phyloP scores from a whole-genome alignment of 1,139 yeast species.

The Geotrichum citri-aurantii region DNA sequence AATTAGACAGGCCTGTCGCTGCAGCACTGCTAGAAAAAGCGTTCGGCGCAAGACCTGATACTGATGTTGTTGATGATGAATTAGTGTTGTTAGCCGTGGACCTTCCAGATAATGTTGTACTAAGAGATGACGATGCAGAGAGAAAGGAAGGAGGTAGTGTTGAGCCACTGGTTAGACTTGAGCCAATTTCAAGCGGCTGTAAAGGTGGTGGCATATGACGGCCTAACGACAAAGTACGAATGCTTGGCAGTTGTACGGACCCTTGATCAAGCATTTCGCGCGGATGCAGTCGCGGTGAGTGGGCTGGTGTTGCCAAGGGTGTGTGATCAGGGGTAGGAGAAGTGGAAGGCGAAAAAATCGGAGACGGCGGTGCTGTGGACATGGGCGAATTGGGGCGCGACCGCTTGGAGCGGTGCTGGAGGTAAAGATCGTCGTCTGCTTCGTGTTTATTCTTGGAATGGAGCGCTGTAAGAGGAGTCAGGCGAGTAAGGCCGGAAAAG shows the following conservation, averaged over 20 bases:
- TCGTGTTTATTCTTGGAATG: conserved; percentile 24
- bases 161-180: not conserved
- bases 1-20: not conserved
- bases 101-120: not conserved
- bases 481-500: conserved; percentile 48
- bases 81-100: not conserved
- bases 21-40: not conserved
- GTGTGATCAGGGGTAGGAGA: conserved; percentile 51
- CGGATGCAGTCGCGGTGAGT: conserved; percentile 47
- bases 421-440: conserved; percentile 39
- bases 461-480: conserved; percentile 47
- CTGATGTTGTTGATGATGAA: not conserved
- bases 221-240: conserved; percentile 35
- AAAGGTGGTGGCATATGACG: conserved; percentile 36
- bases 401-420: conserved; percentile 31
- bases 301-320: conserved; percentile 56
- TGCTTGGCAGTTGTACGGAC: conserved; percentile 38
- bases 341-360: conserved; percentile 37
- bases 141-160: not conserved
- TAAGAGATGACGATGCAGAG: not conserved
- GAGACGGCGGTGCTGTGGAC: conserved; percentile 57
- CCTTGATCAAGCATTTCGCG: conserved; percentile 27
- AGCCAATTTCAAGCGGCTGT: conserved; percentile 31
- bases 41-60: not conserved
- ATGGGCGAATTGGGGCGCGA: conserved; percentile 60